phyloP scores from a whole-genome alignment of 495 filamentous ascomycete species.

The Podospora pseudoanserina region DNA sequence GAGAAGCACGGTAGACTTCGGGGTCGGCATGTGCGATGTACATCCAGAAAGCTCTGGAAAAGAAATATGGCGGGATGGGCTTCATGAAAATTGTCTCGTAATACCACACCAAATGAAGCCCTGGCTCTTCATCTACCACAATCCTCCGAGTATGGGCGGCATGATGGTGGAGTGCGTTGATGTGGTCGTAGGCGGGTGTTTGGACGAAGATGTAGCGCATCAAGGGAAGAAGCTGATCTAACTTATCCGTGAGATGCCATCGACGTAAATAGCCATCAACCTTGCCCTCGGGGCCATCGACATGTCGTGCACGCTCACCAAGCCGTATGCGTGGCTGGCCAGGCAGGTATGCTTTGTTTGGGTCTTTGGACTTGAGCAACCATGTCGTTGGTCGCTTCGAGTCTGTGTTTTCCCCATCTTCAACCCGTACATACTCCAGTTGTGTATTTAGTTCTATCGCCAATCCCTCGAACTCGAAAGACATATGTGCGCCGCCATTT shows the following conservation, averaged over 20 bases:
- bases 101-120: conserved; percentile 56
- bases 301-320: neutral
- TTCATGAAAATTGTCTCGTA: conserved; percentile 54
- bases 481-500: neutral
- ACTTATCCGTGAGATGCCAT: conserved; percentile 16
- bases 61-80: conserved; percentile 52
- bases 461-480: conserved; percentile 16
- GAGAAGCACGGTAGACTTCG: conserved; percentile 21
- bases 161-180: conserved; percentile 31
- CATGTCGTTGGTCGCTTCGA: neutral
- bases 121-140: conserved; percentile 39
- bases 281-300: neutral
- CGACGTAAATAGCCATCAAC: conserved; percentile 18
- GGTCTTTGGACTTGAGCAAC: conserved; percentile 13
- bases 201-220: conserved; percentile 35
- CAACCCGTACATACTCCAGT: conserved; percentile 15
- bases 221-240: conserved; percentile 24
- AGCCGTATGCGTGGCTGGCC: conserved; percentile 30
- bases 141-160: conserved; percentile 25
- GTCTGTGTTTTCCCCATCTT: neutral
- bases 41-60: conserved; percentile 46
- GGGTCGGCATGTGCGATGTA: conserved; percentile 23
- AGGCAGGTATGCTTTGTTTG: conserved; percentile 21
- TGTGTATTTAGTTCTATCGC: conserved; percentile 16
- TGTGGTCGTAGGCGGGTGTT: conserved; percentile 28